phyloP scores from a whole-genome alignment of 1,284 basidiomycete genomes.

The Microbotryum violaceum region DNA sequence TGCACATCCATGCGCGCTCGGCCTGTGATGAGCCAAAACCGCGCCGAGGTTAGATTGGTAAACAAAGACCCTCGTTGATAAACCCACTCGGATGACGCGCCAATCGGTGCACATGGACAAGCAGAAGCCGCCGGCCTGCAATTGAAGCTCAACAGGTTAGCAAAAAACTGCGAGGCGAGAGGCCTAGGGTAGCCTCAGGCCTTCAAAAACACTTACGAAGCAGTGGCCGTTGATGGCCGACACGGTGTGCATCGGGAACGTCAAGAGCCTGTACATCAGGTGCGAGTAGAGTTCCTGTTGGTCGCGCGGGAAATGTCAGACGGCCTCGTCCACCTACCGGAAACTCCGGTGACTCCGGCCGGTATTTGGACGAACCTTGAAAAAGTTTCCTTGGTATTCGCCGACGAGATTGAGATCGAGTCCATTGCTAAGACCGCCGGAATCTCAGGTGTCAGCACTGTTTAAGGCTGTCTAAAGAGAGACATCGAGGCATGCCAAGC shows the following conservation, averaged over 20 bases:
- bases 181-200: neutral
- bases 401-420: slow-evolving; percentile 22
- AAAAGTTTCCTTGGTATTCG: slow-evolving; percentile 19
- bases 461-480: no score
- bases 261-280: slow-evolving; percentile 28
- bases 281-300: slow-evolving; percentile 23
- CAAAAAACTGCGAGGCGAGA: no score
- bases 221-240: slow-evolving; percentile 37
- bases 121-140: slow-evolving; percentile 29
- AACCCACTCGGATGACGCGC: slow-evolving; percentile 29
- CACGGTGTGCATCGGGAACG: slow-evolving; percentile 35
- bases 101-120: slow-evolving; percentile 34
- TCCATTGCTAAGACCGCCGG: slow-evolving; percentile 16
- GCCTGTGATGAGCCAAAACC: neutral
- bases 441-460: no score
- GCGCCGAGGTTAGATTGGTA: neutral
- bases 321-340: no score
- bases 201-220: slow-evolving; percentile 23
- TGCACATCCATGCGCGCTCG: slow-evolving; percentile 29
- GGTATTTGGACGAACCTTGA: slow-evolving; percentile 10
- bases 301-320: neutral
- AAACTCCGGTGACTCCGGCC: no score
- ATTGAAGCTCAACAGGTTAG: no score
- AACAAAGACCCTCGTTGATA: neutral
- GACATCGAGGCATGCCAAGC: neutral